A percentile compares a stretch with the other conserved stretches of the same genome.
phyloP scores from a whole-genome alignment of 441 rosid genomes.

The Dalechampia spathulata region DNA sequence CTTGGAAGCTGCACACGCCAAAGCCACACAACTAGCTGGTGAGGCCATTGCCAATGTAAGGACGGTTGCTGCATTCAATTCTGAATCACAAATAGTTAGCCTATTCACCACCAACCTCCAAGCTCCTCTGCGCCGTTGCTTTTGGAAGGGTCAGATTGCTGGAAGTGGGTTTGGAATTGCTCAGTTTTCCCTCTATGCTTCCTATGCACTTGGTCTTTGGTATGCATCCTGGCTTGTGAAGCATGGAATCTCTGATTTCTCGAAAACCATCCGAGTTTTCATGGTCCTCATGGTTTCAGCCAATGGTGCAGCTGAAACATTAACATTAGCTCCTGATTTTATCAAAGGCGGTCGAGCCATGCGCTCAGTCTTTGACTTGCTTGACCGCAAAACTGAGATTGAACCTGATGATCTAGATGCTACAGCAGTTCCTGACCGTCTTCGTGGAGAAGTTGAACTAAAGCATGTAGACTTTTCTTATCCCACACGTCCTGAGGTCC shows the following conservation, averaged over 20 bases:
- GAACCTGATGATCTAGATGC: conserved; percentile 94
- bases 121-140: conserved; percentile 77
- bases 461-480: conserved; percentile 97
- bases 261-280: conserved; percentile 93
- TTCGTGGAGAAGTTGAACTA: conserved; percentile 90
- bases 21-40: conserved; percentile 94
- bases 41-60: conserved; percentile 96
- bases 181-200: conserved; percentile 85
- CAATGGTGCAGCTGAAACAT: conserved; percentile 97
- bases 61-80: conserved; percentile 95
- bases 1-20: conserved; percentile 88
- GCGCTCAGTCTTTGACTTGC: conserved; percentile 88
- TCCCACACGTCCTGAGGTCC: conserved; percentile 91
- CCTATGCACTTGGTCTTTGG: conserved; percentile 98
- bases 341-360: conserved; percentile 97
- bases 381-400: conserved; percentile 96
- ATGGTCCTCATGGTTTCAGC: conserved; percentile 99
- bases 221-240: conserved; percentile 99
- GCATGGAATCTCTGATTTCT: conserved; percentile 97
- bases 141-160: conserved; percentile 98
- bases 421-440: conserved; percentile 72
- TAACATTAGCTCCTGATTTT: conserved; percentile 97
- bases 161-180: conserved; percentile 96
- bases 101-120: conserved; percentile 76
- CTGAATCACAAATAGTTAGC: conserved; percentile 76